Evolutionary conservation across 805 yeast genomes (phyloP), one percentile per base, ranked within the genome.

Genomic region (Candida anglica): DNA sequence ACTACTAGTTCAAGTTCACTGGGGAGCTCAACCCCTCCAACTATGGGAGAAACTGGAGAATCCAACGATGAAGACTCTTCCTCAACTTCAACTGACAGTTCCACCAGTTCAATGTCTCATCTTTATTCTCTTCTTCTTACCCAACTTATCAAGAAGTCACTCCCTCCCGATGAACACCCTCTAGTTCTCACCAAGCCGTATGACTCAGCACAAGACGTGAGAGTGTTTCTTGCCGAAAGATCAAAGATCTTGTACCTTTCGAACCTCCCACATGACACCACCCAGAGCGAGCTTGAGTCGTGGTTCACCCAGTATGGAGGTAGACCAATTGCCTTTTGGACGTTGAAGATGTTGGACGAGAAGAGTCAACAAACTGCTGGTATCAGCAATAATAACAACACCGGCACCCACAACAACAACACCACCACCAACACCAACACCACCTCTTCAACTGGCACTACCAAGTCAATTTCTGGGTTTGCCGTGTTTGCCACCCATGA

Each of bases 231-330:
- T 24, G 60, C 70, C 11, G 96, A 87, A 54, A 69, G 81, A 37
- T 84, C 95, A 3, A 80, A 79, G 48, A 85, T 86, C n/a, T 56
- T 88, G 34, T 86, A 79, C 54, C 63, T 88, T 58, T 71, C 83
- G n/a, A 87, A 86, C 55, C 62, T 89, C 43, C 89, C 96, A 2
- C 67, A 68, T 17, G 96, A 88, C 48, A 85, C 91, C 5, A 89
- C 96, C 1, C 96, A 89, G 58, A 73, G 87, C 33, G 96, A 89
- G 58, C 66, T 88, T 30, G 96, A 88, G 62, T 71, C 82, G 20
- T 89, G 96, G 96, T 88, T 87, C 54, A 78, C 87, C 3, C 93
- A 85, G 52, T 81, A 75, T 53, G 95, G 95, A 3, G 83, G 86
- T 2, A 71, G 89, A 32, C 95, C 96, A 2, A 72, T 85, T 32